A percentile compares a stretch with the other conserved stretches of the same genome.
These are phyloP conservation scores for Graphilbum fragrans DNA, from an alignment of 2,329 filamentous ascomycete species.

Conservation along the genomic window DNA sequence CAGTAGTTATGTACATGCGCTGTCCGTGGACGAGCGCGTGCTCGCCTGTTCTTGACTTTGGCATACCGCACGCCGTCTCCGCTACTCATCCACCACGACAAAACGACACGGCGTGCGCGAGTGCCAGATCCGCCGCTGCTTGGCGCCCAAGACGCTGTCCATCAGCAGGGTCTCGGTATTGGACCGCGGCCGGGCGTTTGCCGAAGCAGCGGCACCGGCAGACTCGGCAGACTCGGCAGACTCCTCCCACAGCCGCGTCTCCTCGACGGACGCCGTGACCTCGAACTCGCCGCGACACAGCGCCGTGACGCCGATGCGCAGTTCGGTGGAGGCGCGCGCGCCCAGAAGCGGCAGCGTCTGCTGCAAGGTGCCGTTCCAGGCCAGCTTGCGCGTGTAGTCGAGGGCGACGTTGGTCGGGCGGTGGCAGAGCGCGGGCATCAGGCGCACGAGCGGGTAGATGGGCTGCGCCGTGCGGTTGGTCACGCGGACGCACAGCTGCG, in stretches of 20 bases:
- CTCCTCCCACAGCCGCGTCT: conserved; percentile 45
- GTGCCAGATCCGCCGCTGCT: conserved; percentile 54
- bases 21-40: no score
- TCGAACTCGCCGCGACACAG: conserved; percentile 77
- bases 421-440: conserved; percentile 66
- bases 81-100: conserved; percentile 39
- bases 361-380: conserved; percentile 78
- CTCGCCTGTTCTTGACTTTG: not conserved
- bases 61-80: no score
- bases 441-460: conserved; percentile 59
- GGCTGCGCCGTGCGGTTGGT: conserved; percentile 58
- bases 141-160: conserved; percentile 45
- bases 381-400: conserved; percentile 70
- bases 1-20: not conserved
- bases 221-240: conserved; percentile 14
- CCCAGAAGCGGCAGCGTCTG: conserved; percentile 53
- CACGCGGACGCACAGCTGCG: conserved; percentile 58
- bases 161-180: conserved; percentile 46
- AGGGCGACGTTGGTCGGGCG: conserved; percentile 61
- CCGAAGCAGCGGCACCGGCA: not conserved
- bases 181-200: conserved; percentile 25
- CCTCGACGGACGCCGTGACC: conserved; percentile 68
- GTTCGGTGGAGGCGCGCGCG: conserved; percentile 44
- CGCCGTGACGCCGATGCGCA: conserved; percentile 58
- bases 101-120: conserved; percentile 44